Evolutionary conservation across 1,284 basidiomycete genomes (phyloP), one percentile per base, ranked within the genome.

Genomic region (Cystobasidiaceae sp.): DNA sequence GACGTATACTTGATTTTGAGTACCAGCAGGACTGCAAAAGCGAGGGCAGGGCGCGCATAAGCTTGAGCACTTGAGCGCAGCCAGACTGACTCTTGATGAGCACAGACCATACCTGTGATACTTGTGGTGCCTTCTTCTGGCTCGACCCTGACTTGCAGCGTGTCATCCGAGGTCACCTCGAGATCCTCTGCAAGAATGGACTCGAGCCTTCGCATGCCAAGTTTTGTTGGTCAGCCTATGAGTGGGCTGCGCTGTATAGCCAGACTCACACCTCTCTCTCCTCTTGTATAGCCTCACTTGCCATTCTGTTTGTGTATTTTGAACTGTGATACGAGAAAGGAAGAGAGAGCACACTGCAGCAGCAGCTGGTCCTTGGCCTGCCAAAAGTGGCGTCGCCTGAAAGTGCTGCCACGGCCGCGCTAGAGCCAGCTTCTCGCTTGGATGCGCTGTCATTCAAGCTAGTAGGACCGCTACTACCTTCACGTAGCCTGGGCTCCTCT

Each of bases 61-160:
- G 46, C 48, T 54, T 45, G 57, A 49, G n/a, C n/a, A n/a, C n/a
- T n/a, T 50, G 59, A 61, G 48, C 54, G 64, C 43, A 5, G 59
- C 44, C 3, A 34, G 49, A 37, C 30, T 19, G 37, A 48, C 13
- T 8, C 23, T 41, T 21, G 48, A 4, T 4, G 21, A 9, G 21
- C 17, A 32, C 27, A 39, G 67, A 80, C 82, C 76, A 75, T 89
- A 88, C 77, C 55, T 81, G 78, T 66, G 85, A 82, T 54, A 78
- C 78, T 25, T 23, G 87, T 84, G 52, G 82, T 78, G 3, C 82
- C 80, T 65, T 87, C 86, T 70, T 97, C 93, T 41, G 93, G 91
- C 75, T 94, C 90, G 52, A 92, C 86, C 67, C 86, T 84, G 77
- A 98, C 90, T 73, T 85, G 81, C 51, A 97, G 83, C 72, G 88